A percentile compares a stretch with the other conserved stretches of the same genome.
Conservation (phyloP, 495 filamentous ascomycete species). For the Polyplosphaeria fusca region DNA sequence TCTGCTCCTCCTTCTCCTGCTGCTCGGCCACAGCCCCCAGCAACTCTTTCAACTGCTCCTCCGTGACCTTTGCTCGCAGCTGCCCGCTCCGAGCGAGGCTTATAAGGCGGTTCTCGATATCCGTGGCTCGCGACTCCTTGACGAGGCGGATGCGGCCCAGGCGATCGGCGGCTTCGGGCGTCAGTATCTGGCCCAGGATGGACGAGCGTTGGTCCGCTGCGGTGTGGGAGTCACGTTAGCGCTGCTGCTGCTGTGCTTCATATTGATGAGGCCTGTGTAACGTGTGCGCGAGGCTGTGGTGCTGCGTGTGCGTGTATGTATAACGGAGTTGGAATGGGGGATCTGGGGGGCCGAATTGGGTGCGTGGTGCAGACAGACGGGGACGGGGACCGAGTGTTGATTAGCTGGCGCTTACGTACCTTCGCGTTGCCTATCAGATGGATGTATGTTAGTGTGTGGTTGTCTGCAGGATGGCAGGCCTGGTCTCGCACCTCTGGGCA, state of each 20-base stretch:
- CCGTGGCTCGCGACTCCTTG: conserved; percentile 83
- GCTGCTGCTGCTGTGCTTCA: no score
- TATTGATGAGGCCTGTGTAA: no score
- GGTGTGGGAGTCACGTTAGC: conserved; percentile 32
- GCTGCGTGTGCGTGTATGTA: neutral
- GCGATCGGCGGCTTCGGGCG: conserved; percentile 88
- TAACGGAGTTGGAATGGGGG: neutral
- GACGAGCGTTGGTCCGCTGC: conserved; percentile 45
- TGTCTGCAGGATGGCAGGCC: neutral
- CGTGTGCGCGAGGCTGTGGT: neutral
- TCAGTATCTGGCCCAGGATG: conserved; percentile 87
- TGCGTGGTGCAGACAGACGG: no score
- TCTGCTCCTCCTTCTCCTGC: conserved; percentile 62
- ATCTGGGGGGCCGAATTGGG: no score
- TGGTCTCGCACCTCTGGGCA: conserved; percentile 56
- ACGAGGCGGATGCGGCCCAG: conserved; percentile 92
- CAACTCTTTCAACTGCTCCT: conserved; percentile 89
- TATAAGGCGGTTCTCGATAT: conserved; percentile 90
- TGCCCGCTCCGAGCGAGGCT: conserved; percentile 86
- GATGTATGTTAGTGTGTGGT: no score
- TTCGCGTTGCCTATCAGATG: conserved; percentile 60
- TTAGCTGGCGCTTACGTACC: no score
- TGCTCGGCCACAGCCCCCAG: conserved; percentile 74
- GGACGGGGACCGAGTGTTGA: no score
- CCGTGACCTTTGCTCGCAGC: conserved; percentile 80